Evolutionary conservation across 78 protist genomes (phyloP).

Genomic region (Creolimax fragrantissima): DNA sequence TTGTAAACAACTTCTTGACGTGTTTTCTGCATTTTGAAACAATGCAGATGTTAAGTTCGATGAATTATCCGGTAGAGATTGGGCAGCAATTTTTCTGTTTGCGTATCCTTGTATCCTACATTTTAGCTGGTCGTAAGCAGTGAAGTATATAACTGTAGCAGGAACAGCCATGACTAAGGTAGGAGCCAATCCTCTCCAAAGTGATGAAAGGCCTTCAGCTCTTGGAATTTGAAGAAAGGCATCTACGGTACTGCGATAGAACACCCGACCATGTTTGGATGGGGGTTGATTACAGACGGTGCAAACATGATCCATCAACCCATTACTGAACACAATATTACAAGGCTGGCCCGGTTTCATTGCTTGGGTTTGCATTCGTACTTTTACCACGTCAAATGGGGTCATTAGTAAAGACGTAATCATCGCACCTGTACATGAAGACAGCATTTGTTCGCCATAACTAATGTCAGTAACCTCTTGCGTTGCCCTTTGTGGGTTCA

Average conservation of each 20-base stretch:
- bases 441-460: background rate
- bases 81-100: background rate
- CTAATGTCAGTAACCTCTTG: background rate
- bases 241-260: background rate
- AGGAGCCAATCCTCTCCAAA: conserved; percentile 41
- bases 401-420: conserved; percentile 2
- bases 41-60: no score
- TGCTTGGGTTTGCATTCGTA: conserved; percentile 13
- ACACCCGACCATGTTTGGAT: background rate
- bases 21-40: background rate
- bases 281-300: background rate
- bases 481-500: no score
- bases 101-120: background rate
- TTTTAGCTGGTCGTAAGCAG: conserved; percentile 2
- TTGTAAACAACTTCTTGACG: background rate
- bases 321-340: conserved; percentile 5
- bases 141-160: conserved; percentile 24
- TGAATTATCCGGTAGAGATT: background rate
- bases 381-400: conserved; percentile 32
- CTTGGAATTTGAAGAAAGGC: background rate
- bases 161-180: conserved; percentile 32
- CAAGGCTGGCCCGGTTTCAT: background rate
- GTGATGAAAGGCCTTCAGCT: conserved; percentile 19
- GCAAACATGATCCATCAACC: conserved; percentile 10
- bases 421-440: conserved; percentile 2